Evolutionary conservation across 2,329 filamentous ascomycete genomes (phyloP).

Genomic region (Hirsutella rhossiliensis): DNA sequence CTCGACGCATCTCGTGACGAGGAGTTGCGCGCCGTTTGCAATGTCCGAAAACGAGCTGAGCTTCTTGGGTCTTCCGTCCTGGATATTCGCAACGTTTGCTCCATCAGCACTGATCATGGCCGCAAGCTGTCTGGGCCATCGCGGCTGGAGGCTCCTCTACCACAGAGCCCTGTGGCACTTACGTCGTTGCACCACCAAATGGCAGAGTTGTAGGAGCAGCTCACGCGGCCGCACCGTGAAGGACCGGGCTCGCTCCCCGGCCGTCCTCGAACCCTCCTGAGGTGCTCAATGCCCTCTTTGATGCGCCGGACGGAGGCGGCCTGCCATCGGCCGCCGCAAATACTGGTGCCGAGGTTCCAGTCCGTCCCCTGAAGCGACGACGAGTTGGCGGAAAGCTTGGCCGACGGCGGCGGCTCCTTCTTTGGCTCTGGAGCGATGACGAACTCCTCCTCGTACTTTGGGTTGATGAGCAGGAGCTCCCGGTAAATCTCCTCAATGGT

Average conservation of each 20-base stretch:
- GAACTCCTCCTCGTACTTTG: constrained; percentile 8
- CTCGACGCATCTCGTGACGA: background rate
- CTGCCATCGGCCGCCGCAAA: constrained; percentile 1
- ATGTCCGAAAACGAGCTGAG: background rate
- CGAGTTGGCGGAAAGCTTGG: background rate
- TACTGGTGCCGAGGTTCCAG: background rate
- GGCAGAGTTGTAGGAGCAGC: constrained; percentile 1
- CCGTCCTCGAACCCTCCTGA: background rate
- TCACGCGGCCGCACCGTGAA: constrained; percentile 1
- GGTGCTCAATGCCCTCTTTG: background rate
- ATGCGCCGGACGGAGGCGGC: background rate
- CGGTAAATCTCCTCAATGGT: constrained; percentile 8
- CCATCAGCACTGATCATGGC: background rate
- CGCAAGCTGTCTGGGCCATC: too few relatives aligned
- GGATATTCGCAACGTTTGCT: background rate
- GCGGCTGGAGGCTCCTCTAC: too few relatives aligned
- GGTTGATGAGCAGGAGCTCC: constrained; percentile 7
- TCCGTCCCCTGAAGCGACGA: background rate
- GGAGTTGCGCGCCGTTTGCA: background rate
- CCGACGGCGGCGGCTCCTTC: background rate
- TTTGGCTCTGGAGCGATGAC: background rate
- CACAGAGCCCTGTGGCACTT: background rate
- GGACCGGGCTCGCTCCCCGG: background rate
- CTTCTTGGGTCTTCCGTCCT: background rate
- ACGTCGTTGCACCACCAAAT: constrained; percentile 4